Conservation (phyloP, 1,284 basidiomycete species). For the Mycena sp. region DNA sequence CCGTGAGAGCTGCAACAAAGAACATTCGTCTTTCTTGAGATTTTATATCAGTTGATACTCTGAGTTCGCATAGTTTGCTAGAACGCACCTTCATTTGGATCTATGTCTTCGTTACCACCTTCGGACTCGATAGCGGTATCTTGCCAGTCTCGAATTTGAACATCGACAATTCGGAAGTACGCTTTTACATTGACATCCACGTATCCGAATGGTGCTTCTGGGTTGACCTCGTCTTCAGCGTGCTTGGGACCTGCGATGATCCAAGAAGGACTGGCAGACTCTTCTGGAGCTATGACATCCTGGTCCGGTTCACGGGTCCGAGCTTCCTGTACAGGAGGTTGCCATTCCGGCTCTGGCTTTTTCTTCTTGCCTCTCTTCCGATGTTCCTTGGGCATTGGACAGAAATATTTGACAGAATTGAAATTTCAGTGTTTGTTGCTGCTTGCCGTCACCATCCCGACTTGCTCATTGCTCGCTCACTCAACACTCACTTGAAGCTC, state of each 20-base stretch:
- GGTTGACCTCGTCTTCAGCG: constrained; percentile 50
- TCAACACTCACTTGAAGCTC: no score
- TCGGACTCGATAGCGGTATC: constrained; percentile 48
- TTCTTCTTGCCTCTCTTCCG: constrained; percentile 83
- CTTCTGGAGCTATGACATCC: constrained; percentile 28
- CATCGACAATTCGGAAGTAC: constrained; percentile 89
- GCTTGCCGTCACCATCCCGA: neutral
- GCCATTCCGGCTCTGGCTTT: constrained; percentile 42
- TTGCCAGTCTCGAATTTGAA: constrained; percentile 89
- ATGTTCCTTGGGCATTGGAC: constrained; percentile 75
- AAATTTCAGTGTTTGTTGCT: neutral
- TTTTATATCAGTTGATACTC: constrained; percentile 16
- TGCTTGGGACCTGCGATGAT: constrained; percentile 56
- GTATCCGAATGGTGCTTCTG: constrained; percentile 87
- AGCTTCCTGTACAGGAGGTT: constrained; percentile 15
- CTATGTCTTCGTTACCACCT: constrained; percentile 58
- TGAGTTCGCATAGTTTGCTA: constrained; percentile 1
- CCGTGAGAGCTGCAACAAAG: constrained; percentile 83
- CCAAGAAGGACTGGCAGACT: constrained; percentile 60
- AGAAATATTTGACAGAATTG: neutral
- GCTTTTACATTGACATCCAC: constrained; percentile 91
- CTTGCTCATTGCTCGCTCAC: no score
- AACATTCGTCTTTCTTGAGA: constrained; percentile 81
- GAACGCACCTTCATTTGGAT: constrained; percentile 78
- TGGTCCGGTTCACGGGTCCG: constrained; percentile 5